These are phyloP conservation scores for Acanthamoeba quina DNA, from an alignment of 208 protist species.

Conservation along the genomic window DNA sequence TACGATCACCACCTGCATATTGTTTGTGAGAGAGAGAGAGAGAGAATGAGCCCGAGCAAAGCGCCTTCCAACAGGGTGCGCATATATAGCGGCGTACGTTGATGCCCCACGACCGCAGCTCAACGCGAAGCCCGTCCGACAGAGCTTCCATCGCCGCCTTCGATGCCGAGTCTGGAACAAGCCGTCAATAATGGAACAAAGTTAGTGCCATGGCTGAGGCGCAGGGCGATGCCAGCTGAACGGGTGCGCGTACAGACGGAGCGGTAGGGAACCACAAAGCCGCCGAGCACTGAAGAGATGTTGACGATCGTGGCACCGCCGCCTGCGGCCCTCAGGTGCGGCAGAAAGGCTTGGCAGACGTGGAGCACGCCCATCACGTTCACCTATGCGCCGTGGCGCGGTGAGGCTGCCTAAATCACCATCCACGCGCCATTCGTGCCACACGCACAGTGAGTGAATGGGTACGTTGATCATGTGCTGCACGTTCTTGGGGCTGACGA, in stretches of 20 bases:
- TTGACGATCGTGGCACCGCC: slow-evolving; percentile 12
- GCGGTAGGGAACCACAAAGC: slow-evolving; percentile 4
- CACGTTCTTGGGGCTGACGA: not conserved
- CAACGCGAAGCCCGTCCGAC: slow-evolving; percentile 28
- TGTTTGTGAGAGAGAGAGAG: not conserved
- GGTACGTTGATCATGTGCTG: slow-evolving; percentile 56
- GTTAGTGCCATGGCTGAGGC: no score
- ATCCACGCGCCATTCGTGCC: not conserved
- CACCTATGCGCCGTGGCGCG: not conserved
- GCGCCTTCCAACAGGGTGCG: not conserved
- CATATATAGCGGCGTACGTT: not conserved
- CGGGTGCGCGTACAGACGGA: slow-evolving; percentile 1
- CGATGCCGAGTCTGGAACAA: not conserved
- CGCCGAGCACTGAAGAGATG: slow-evolving; percentile 2
- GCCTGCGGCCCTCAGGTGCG: not conserved
- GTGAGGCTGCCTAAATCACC: no score
- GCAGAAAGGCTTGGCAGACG: slow-evolving; percentile 42
- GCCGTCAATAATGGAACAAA: no score
- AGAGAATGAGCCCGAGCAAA: not conserved
- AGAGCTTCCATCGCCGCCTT: slow-evolving; percentile 48
- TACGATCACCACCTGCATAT: slow-evolving; percentile 10
- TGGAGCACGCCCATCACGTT: slow-evolving; percentile 56
- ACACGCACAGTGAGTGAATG: not conserved
- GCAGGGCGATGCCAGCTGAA: no score
- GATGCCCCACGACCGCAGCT: slow-evolving; percentile 25